Evolutionary conservation across 345 rosid genomes (phyloP), one percentile per base, ranked within the genome.

Genomic region (Moricandia arvensis): DNA sequence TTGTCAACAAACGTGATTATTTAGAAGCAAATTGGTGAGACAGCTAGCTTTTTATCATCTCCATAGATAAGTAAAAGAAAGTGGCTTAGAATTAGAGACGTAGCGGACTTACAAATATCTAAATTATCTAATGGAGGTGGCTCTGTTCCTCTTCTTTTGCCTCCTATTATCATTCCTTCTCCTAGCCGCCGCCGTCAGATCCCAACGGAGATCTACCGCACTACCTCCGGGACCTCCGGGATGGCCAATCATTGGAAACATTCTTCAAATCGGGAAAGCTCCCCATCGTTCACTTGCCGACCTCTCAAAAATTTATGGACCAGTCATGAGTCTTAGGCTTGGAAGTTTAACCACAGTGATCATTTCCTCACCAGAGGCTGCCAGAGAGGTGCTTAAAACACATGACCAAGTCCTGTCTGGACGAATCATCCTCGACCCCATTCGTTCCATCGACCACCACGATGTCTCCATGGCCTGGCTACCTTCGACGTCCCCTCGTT

Each of bases 341-440:
- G 83, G 85, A 16, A 68, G 63, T n/a, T 47, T 82, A 2, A 54
- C 79, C n/a, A 71, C 80, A 8, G 49, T 74, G 13, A 77, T 82
- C 17, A 35, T 84, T 21, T 77, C 84, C 26, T 81, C 82, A 3
- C 72, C 83, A 17, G 81, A 76, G 12, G 58, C 73, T 8, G 84
- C 75, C 16, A 55, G 24, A 68, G 82, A 81, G 16, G 75, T 82
- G 26, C 57, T 82, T 4, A 67, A 64, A 68, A 47, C 69, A 34
- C 76, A 76, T 61, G 85, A 84, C 43, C 45, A 59, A 55, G 68
- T 24, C 30, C 65, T 84, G 13, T 70, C 76, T 13, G 69, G 71
- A 38, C 59, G 66, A 74, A 57, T 55, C 66, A 7, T 55, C 8
- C 31, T 55, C 2, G 59, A 74, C 24, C 59, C 65, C 6, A 43